Conservation (phyloP, 441 rosid genomes). For the Sinapis alba region DNA sequence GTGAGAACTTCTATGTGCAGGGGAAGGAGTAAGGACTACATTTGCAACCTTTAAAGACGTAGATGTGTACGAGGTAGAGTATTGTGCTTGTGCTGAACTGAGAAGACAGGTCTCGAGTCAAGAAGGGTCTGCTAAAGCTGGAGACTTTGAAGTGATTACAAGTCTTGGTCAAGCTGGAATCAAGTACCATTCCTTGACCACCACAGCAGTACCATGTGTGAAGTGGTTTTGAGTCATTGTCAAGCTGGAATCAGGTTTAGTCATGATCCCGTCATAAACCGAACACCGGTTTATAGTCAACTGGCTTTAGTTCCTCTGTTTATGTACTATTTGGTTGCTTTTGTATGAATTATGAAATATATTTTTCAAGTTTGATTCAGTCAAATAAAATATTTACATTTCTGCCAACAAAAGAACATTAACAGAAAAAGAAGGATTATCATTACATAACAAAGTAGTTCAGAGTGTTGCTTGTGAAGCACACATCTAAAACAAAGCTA, state of each 20-base stretch:
- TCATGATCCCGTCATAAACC: constrained; percentile 34
- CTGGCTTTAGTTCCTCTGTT: constrained; percentile 4
- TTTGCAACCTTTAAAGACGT: constrained; percentile 54
- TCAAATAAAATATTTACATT: background rate
- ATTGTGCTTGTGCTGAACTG: constrained; percentile 65
- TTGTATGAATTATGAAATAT: constrained; percentile 14
- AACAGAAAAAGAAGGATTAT: constrained; percentile 8
- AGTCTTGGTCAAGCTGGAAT: constrained; percentile 46
- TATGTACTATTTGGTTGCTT: constrained; percentile 20
- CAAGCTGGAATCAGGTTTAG: constrained; percentile 47
- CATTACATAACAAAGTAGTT: constrained; percentile 25
- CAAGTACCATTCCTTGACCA: constrained; percentile 30
- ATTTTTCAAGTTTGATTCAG: constrained; percentile 16
- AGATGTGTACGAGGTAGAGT: constrained; percentile 59
- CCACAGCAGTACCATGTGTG: constrained; percentile 25
- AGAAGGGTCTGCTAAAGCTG: constrained; percentile 41
- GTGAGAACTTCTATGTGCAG: constrained; percentile 39
- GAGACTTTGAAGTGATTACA: constrained; percentile 50
- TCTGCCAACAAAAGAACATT: background rate
- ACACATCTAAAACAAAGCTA: constrained; percentile 10
- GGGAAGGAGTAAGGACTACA: constrained; percentile 82
- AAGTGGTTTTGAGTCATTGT: constrained; percentile 43
- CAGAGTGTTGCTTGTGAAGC: constrained; percentile 15
- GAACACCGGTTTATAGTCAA: constrained; percentile 26
- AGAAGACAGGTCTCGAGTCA: constrained; percentile 46